Base-by-base conservation (phyloP, 139 green algal species). In the Diplosphaera chodatii region DNA sequence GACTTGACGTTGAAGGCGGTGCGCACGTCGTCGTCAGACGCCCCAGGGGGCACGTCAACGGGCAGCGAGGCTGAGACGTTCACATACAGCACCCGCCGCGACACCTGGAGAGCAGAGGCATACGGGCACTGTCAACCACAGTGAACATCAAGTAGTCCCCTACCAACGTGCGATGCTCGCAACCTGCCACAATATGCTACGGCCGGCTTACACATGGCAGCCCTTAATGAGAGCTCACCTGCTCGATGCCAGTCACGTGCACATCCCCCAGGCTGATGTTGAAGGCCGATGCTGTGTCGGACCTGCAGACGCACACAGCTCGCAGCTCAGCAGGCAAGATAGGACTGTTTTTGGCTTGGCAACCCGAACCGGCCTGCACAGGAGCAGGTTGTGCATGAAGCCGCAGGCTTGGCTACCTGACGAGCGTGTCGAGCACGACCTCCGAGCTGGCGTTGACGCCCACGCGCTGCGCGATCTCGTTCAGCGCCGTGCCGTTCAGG, bases 51-150 rank as follows among this genome's bases (percentile, higher is more conserved):
- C 40, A 88, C 40, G 8, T 83, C 73, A 63, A 85, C 74, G 0
- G 41, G 68, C 67, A 88, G 73, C n/a, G 81, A 77, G 16, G 83
- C 82, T 0, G 78, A 83, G 21, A 88, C 81, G 23, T 85, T 87
- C 10, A 83, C 81, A 25, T 73, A 59, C 40, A 85, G 70, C 23
- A 77, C 67, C 34, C 80, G 77, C 1, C 77, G 69, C 15, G 74
- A 48, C 18, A 84, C 63, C 34, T 73, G 56, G 20, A 40, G 63
- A 20, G 71, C 29, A 48, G n/a, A 48, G 37, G 37, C 37, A 48
- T 48, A 20, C 10, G 37, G 10, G 8, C 37, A 48, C 8, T 6
- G 8, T 48, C 37, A 48, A 48, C 10, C 10, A 20, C 8, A 48
- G 37, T 20, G 37, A 48, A 10, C 37, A 48, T 48, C 8, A 10